Conservation (phyloP, 2,329 filamentous ascomycete genomes). For the Emericellopsis cladophorae region DNA sequence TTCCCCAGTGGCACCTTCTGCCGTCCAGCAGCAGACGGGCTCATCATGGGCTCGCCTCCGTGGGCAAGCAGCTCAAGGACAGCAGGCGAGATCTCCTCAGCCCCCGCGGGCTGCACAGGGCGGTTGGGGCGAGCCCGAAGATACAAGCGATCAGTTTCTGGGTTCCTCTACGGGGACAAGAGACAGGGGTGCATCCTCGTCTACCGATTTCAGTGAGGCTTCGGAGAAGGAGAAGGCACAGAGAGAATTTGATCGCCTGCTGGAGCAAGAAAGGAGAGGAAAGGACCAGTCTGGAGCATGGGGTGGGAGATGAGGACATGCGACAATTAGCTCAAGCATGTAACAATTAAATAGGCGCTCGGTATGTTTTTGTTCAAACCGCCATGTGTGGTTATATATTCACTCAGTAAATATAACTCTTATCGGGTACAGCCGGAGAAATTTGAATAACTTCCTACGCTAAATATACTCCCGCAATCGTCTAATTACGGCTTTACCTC, state of each 20-base stretch:
- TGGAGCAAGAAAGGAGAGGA: constrained; percentile 29
- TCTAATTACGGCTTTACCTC: constrained; percentile 14
- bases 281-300: constrained; percentile 8
- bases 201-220: constrained; percentile 21
- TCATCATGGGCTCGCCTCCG: background rate
- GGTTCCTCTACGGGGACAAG: constrained; percentile 3
- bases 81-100: background rate
- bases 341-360: too few relatives aligned
- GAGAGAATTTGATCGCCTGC: constrained; percentile 34
- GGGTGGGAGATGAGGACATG: too few relatives aligned
- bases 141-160: constrained; percentile 12
- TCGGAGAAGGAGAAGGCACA: constrained; percentile 32
- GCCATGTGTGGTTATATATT: too few relatives aligned
- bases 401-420: too few relatives aligned
- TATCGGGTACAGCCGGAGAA: too few relatives aligned
- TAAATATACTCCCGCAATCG: too few relatives aligned
- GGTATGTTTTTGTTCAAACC: too few relatives aligned
- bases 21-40: background rate
- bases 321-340: too few relatives aligned
- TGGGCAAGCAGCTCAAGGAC: constrained; percentile 4
- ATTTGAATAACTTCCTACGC: too few relatives aligned
- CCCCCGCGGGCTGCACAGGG: background rate
- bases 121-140: constrained; percentile 6
- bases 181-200: constrained; percentile 20
- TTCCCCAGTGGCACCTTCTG: background rate